Percentiles rank a stretch among this genome's conserved stretches.
phyloP scores from a whole-genome alignment of 2,329 filamentous ascomycete species.

The Beauveria pseudobassiana region DNA sequence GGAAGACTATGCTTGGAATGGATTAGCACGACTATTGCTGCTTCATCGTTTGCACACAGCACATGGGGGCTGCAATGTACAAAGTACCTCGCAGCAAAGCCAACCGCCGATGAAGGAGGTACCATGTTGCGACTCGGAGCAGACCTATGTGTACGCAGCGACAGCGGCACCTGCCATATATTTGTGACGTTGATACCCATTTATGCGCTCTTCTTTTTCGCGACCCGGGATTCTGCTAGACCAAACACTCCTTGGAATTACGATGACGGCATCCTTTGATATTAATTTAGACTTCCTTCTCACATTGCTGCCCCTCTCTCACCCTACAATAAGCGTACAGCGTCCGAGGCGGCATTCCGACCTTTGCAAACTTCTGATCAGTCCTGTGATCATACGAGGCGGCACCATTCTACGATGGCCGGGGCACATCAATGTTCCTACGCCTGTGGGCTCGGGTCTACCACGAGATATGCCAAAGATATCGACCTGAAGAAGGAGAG shows the following conservation, averaged over 20 bases:
- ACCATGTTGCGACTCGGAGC: background rate
- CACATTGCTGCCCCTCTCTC: background rate
- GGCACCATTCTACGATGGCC: background rate
- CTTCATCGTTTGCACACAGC: background rate
- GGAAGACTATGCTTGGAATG: background rate
- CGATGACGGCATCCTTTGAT: background rate
- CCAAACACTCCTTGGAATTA: background rate
- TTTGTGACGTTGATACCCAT: background rate
- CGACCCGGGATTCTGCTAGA: background rate
- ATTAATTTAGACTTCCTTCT: background rate
- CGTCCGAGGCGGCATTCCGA: background rate
- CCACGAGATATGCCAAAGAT: background rate
- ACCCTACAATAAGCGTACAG: background rate
- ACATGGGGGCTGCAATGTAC: background rate
- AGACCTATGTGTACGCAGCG: background rate
- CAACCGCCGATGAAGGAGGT: background rate
- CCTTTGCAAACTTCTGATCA: background rate
- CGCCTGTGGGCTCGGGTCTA: background rate
- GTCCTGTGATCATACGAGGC: background rate
- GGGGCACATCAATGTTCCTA: background rate
- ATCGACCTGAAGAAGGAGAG: background rate
- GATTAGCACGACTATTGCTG: background rate
- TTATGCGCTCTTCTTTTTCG: background rate
- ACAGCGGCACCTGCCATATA: constrained; percentile 2
- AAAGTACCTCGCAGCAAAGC: background rate